Percentiles rank a stretch among this genome's conserved stretches.
phyloP scores from a whole-genome alignment of 495 filamentous ascomycete species.

The Xanthoparmelia taractica region DNA sequence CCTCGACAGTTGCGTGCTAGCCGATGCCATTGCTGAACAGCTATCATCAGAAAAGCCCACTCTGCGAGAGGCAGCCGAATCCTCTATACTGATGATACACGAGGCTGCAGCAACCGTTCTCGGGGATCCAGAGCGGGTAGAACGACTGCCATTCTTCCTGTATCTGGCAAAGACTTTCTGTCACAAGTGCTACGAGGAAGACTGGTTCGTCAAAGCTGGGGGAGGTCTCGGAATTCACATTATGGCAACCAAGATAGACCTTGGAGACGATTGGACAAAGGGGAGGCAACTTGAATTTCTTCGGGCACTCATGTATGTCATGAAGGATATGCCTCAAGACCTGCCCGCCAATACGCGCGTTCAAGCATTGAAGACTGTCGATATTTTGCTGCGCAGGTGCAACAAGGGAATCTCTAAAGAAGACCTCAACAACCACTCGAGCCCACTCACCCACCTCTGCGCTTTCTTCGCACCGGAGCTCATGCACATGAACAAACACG shows the following conservation, averaged over 20 bases:
- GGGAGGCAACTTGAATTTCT: conserved; percentile 76
- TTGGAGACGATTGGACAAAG: conserved; percentile 77
- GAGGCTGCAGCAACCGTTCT: conserved; percentile 75
- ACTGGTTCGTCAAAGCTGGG: conserved; percentile 95
- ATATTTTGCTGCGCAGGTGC: conserved; percentile 66
- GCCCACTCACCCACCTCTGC: conserved; percentile 64
- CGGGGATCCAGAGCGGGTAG: conserved; percentile 59
- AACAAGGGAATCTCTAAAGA: conserved; percentile 66
- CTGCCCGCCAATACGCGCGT: conserved; percentile 77
- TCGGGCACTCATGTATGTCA: conserved; percentile 81
- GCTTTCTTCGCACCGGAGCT: conserved; percentile 78
- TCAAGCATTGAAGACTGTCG: conserved; percentile 72
- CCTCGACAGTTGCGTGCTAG: conserved; percentile 76
- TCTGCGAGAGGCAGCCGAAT: conserved; percentile 78
- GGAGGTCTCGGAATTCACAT: conserved; percentile 84
- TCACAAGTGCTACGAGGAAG: conserved; percentile 90
- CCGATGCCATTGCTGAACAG: conserved; percentile 79
- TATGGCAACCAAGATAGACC: conserved; percentile 66
- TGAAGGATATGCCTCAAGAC: conserved; percentile 94
- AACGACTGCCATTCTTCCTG: conserved; percentile 71
- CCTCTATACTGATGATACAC: conserved; percentile 65
- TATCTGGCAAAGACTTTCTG: conserved; percentile 74
- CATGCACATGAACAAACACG: conserved; percentile 88
- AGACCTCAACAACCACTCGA: conserved; percentile 49
- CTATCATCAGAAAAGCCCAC: conserved; percentile 71